A percentile compares a stretch with the other conserved stretches of the same genome.
Evolutionary conservation across 352 stramenopile genomes (phyloP).

Genomic region (Globisporangium camurandrum): DNA sequence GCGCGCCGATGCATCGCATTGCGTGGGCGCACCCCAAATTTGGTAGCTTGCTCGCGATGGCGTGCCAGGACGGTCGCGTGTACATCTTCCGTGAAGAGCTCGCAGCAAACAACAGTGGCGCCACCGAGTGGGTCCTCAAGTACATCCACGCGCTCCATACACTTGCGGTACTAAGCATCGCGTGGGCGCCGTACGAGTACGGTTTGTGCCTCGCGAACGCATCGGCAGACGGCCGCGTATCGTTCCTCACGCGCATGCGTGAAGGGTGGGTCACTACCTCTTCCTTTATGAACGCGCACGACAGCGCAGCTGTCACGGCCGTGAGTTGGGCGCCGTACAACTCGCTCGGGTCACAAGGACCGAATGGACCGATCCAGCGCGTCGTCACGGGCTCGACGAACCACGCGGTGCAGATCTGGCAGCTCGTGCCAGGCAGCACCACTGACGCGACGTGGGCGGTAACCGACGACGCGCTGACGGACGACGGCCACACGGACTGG

Average conservation of each 20-base stretch:
- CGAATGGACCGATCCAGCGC: constrained; percentile 56
- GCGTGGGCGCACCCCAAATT: constrained; percentile 85
- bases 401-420: constrained; percentile 53
- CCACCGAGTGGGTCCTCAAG: constrained; percentile 70
- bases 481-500: constrained; percentile 72
- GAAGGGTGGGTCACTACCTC: constrained; percentile 78
- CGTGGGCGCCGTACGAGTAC: constrained; percentile 85
- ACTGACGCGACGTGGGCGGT: constrained; percentile 34
- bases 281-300: constrained; percentile 67
- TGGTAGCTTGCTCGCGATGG: constrained; percentile 68
- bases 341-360: constrained; percentile 65
- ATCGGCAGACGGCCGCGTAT: constrained; percentile 77
- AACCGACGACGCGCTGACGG: constrained; percentile 31
- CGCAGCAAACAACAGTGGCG: constrained; percentile 34
- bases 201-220: constrained; percentile 71
- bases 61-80: constrained; percentile 73
- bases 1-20: constrained; percentile 65
- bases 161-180: constrained; percentile 71
- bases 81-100: constrained; percentile 83
- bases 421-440: constrained; percentile 24
- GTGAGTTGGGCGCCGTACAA: constrained; percentile 87
- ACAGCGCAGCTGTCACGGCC: constrained; percentile 61
- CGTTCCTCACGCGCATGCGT: constrained; percentile 71
- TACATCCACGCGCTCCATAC: constrained; percentile 69
- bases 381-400: constrained; percentile 71